phyloP scores from a whole-genome alignment of 495 filamentous ascomycete species.

The Aspergillus saccharolyticus region DNA sequence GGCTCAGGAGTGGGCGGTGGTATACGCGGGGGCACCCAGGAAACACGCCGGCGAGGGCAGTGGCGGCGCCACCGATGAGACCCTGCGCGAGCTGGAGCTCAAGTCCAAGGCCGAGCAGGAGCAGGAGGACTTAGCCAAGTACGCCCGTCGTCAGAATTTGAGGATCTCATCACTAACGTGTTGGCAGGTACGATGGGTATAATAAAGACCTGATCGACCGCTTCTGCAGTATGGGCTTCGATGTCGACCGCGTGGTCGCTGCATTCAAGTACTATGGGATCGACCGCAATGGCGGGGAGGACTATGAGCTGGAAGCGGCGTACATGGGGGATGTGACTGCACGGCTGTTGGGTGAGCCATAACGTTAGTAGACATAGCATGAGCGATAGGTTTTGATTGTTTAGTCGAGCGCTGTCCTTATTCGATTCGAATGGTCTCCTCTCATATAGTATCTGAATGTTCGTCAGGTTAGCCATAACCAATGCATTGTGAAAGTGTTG shows the following conservation, averaged over 20 bases:
- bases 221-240: constrained; percentile 94
- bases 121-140: constrained; percentile 46
- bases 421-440: constrained; percentile 3
- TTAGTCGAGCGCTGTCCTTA: not conserved
- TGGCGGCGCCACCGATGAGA: constrained; percentile 45
- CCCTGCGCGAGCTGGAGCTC: constrained; percentile 47
- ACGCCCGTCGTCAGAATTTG: constrained; percentile 3
- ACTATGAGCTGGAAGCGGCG: constrained; percentile 78
- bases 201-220: constrained; percentile 79
- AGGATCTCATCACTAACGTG: constrained; percentile 9
- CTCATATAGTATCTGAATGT: constrained; percentile 4
- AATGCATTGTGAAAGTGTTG: too few relatives aligned
- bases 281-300: constrained; percentile 66
- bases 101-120: constrained; percentile 32
- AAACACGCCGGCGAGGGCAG: constrained; percentile 44
- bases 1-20: constrained; percentile 85
- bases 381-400: not conserved
- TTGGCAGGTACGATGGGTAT: constrained; percentile 76
- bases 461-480: too few relatives aligned
- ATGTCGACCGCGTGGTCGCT: constrained; percentile 78
- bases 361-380: constrained; percentile 13
- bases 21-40: constrained; percentile 74
- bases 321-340: constrained; percentile 89
- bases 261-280: constrained; percentile 82
- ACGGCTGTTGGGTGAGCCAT: constrained; percentile 73